These are phyloP conservation scores for Blastocystis sp. DNA, from an alignment of 352 stramenopile genomes.

Conservation along the genomic window DNA sequence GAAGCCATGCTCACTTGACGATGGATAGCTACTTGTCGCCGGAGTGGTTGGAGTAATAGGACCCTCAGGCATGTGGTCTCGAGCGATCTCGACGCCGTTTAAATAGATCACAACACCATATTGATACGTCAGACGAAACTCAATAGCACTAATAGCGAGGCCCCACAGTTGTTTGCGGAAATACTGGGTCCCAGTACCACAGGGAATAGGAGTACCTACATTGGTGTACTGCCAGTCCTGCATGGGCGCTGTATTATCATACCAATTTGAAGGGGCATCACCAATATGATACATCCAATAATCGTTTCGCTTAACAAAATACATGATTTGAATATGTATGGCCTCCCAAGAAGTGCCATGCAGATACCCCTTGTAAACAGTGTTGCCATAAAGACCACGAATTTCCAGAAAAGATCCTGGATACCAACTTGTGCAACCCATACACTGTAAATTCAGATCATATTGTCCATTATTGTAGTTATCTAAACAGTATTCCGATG, in stretches of 20 bases:
- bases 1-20: background rate
- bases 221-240: background rate
- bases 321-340: background rate
- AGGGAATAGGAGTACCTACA: background rate
- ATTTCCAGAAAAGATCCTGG: background rate
- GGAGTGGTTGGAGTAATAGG: background rate
- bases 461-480: background rate
- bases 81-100: constrained; percentile 23
- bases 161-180: constrained; percentile 20
- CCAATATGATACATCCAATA: background rate
- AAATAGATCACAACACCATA: constrained; percentile 47
- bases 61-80: constrained; percentile 45
- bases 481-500: constrained; percentile 4
- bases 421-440: background rate
- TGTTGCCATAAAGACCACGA: constrained; percentile 24
- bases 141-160: background rate
- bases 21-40: background rate
- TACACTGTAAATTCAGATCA: background rate
- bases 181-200: constrained; percentile 11
- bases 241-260: background rate
- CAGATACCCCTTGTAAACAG: constrained; percentile 22
- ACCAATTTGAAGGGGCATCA: background rate
- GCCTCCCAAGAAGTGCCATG: background rate
- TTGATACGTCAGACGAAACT: background rate
- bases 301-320: background rate